phyloP scores from a whole-genome alignment of 495 filamentous ascomycete species.

The Hyaloscypha hepaticicola region DNA sequence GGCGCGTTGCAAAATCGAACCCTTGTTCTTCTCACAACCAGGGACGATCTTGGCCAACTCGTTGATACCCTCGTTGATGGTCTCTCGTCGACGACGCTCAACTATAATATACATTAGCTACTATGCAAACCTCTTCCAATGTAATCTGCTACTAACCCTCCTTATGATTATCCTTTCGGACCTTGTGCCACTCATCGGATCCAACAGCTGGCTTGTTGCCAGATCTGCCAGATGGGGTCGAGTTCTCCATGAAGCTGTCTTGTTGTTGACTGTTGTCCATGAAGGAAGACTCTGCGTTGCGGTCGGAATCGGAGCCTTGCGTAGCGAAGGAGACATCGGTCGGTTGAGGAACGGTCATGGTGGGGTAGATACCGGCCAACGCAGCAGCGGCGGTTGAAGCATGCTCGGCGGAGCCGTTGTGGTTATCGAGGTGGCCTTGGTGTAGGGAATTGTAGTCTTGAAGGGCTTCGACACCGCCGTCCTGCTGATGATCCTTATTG shows the following conservation, averaged over 20 bases:
- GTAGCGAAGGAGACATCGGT: constrained; percentile 68
- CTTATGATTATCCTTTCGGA: constrained; percentile 98
- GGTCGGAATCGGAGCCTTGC: constrained; percentile 35
- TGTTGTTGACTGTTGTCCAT: constrained; percentile 33
- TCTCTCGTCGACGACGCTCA: constrained; percentile 94
- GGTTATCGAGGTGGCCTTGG: constrained; percentile 44
- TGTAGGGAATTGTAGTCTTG: constrained; percentile 50
- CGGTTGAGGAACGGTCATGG: constrained; percentile 67
- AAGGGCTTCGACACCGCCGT: constrained; percentile 27
- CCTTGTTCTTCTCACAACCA: constrained; percentile 98
- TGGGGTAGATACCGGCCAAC: constrained; percentile 58
- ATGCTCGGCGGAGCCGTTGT: constrained; percentile 44
- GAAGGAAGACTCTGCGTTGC: constrained; percentile 30
- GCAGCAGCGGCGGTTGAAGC: constrained; percentile 72
- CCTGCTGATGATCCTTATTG: constrained; percentile 30
- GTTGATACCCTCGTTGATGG: constrained; percentile 98
- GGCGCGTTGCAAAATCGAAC: constrained; percentile 90
- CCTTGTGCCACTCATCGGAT: constrained; percentile 96
- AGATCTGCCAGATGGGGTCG: constrained; percentile 22
- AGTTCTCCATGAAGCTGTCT: constrained; percentile 31
- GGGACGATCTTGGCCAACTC: constrained; percentile 97
- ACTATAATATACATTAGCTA: constrained; percentile 51
- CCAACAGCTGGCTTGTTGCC: constrained; percentile 82
- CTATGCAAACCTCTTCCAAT: not conserved
- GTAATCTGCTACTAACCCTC: constrained; percentile 64